phyloP scores from a whole-genome alignment of 257 asterid genomes.

The Buddleja alternifolia region DNA sequence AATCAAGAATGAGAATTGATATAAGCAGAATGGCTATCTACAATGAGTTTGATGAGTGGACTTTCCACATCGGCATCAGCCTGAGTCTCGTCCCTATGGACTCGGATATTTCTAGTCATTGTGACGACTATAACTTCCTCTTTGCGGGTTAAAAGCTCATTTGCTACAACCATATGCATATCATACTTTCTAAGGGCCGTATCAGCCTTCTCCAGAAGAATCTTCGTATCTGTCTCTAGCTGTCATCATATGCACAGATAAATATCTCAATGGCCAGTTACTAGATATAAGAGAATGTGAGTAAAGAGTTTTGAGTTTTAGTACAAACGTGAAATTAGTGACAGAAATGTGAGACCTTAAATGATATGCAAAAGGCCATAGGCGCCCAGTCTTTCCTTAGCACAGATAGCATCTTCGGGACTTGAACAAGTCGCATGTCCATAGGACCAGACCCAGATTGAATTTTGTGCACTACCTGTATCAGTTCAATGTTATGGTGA shows the following conservation, averaged over 20 bases:
- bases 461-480: conserved; percentile 80
- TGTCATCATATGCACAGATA: conserved; percentile 32
- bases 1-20: conserved; percentile 34
- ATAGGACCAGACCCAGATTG: conserved; percentile 92
- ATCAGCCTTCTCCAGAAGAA: conserved; percentile 81
- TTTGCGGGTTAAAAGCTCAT: conserved; percentile 87
- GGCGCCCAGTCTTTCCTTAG: conserved; percentile 95
- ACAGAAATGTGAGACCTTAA: conserved; percentile 61
- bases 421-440: conserved; percentile 91
- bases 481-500: neutral
- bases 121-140: conserved; percentile 85
- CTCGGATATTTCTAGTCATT: conserved; percentile 50
- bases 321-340: neutral
- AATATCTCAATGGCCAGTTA: no score
- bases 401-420: conserved; percentile 89
- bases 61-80: conserved; percentile 69
- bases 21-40: conserved; percentile 68
- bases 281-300: no score
- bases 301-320: neutral
- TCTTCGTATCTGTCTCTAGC: conserved; percentile 86
- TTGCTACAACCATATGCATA: conserved; percentile 94
- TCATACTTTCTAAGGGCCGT: conserved; percentile 73
- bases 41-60: conserved; percentile 66
- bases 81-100: conserved; percentile 57
- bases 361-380: conserved; percentile 85